Evolutionary conservation across 257 asterid species (phyloP).

Genomic region (Misopates orontium): DNA sequence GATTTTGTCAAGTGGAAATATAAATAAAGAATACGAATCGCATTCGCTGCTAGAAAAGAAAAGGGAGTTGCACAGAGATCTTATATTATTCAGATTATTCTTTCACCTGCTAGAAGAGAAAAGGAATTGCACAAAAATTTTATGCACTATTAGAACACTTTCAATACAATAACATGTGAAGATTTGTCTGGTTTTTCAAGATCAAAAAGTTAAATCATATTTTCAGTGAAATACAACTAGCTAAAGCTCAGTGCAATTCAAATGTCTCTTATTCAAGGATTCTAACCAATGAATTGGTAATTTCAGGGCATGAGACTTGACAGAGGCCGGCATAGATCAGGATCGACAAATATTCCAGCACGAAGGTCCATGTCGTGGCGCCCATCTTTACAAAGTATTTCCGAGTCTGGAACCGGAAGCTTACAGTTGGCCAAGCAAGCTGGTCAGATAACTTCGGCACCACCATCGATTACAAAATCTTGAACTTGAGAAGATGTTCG

Average conservation of each 20-base stretch:
- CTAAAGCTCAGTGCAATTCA: not conserved
- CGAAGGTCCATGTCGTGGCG: constrained; percentile 52
- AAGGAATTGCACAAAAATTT: too few relatives aligned
- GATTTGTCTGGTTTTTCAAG: not conserved
- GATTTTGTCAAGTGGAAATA: too few relatives aligned
- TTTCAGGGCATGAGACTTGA: constrained; percentile 35
- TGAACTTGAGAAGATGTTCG: not conserved
- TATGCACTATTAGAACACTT: not conserved
- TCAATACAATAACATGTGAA: not conserved
- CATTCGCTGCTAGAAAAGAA: too few relatives aligned
- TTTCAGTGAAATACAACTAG: not conserved
- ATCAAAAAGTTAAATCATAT: not conserved
- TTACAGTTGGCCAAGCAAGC: constrained; percentile 3
- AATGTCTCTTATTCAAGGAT: not conserved
- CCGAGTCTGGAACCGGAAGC: constrained; percentile 40
- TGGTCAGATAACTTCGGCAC: not conserved
- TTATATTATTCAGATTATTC: too few relatives aligned
- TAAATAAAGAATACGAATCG: too few relatives aligned
- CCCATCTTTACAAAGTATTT: constrained; percentile 60
- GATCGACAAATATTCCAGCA: constrained; percentile 27
- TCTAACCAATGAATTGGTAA: not conserved
- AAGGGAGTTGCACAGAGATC: not conserved
- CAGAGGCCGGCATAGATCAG: constrained; percentile 37
- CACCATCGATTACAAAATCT: constrained; percentile 4
- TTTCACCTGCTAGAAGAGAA: not conserved